Conservation (phyloP, 1,139 yeast genomes). For the Scheffersomyces quercinus region DNA sequence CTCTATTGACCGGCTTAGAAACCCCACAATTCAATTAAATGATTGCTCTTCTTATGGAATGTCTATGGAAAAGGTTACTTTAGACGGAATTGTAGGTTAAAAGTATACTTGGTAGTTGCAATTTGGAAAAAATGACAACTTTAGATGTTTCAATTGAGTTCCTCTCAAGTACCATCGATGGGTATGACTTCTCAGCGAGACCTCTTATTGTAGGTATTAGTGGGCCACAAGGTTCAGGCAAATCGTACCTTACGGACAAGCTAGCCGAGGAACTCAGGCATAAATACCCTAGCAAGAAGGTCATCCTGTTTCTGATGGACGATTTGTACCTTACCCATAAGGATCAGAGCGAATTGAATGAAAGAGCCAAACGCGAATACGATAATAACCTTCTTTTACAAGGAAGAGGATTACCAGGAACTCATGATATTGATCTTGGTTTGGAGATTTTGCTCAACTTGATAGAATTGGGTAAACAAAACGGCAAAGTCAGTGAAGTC, state of each 20-base stretch:
- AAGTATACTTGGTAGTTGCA: not conserved
- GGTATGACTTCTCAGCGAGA: constrained; percentile 12
- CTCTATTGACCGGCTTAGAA: too few species aligned
- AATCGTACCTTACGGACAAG: constrained; percentile 62
- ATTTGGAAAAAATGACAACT: constrained; percentile 14
- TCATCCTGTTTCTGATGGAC: constrained; percentile 74
- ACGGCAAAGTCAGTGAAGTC: constrained; percentile 18
- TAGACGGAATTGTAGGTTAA: not conserved
- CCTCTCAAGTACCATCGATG: constrained; percentile 18
- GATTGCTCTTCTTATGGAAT: too few species aligned
- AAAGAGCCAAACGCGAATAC: constrained; percentile 16
- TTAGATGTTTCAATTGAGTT: constrained; percentile 20
- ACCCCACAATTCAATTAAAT: too few species aligned
- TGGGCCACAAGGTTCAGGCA: constrained; percentile 96
- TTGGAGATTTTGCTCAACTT: constrained; percentile 21
- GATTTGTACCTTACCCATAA: constrained; percentile 75
- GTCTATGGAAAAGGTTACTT: too few species aligned
- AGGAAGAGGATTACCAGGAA: constrained; percentile 93
- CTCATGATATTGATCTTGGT: constrained; percentile 69
- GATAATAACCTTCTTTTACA: constrained; percentile 55
- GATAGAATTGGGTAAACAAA: constrained; percentile 5
- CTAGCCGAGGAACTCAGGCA: constrained; percentile 37
- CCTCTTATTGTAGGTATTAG: constrained; percentile 71
- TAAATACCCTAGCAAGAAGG: constrained; percentile 39
- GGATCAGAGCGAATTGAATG: constrained; percentile 53